Conservation (phyloP, 202 grass and related monocot genomes). For the Carex arenaria region DNA sequence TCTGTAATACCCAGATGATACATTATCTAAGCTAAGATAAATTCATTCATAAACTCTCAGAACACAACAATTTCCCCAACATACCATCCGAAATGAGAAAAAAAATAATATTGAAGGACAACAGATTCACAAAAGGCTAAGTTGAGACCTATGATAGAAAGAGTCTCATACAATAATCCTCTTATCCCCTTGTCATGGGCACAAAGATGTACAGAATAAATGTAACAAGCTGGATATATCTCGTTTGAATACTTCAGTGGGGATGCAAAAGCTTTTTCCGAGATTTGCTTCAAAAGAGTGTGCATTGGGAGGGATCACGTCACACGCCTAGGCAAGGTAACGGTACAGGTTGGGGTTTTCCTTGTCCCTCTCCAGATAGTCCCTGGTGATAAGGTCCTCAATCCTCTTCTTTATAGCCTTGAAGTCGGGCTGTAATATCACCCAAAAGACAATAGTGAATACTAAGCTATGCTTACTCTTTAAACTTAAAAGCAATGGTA, state of each 20-base stretch:
- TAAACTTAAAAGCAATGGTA: neutral
- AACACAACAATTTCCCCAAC: neutral
- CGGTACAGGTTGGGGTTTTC: conserved; percentile 62
- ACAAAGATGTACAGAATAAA: neutral
- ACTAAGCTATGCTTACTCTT: neutral
- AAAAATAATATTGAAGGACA: neutral
- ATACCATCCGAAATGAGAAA: neutral
- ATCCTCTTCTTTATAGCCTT: conserved; percentile 96
- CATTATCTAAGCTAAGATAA: neutral
- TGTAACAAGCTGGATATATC: neutral
- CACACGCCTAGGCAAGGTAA: conserved; percentile 48
- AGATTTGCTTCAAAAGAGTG: neutral
- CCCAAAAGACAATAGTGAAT: neutral
- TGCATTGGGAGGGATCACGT: neutral
- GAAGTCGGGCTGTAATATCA: conserved; percentile 69
- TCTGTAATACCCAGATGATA: neutral
- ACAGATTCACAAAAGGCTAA: neutral
- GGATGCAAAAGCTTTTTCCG: neutral
- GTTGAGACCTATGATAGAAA: neutral
- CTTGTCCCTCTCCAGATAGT: conserved; percentile 81
- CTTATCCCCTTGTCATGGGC: neutral
- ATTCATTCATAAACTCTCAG: neutral
- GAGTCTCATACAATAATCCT: neutral
- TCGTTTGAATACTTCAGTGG: neutral
- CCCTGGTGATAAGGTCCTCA: conserved; percentile 77